phyloP scores from a whole-genome alignment of 306 rosid species.

The Vicia faba region DNA sequence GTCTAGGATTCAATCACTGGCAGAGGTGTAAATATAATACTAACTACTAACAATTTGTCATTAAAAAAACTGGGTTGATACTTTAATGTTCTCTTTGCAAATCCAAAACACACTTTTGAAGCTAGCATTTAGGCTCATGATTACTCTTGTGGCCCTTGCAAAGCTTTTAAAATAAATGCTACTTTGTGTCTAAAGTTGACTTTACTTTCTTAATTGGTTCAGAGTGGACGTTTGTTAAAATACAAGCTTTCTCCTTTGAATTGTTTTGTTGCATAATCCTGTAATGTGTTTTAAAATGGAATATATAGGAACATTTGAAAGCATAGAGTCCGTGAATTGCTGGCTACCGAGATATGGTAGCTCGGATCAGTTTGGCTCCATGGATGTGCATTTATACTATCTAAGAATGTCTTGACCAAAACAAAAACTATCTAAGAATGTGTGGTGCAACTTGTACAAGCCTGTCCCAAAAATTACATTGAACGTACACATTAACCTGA shows the following conservation, averaged over 20 bases:
- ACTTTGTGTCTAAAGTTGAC: conserved; percentile 1
- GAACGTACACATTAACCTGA: neutral
- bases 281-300: conserved; percentile 27
- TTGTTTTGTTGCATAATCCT: conserved; percentile 27
- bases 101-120: conserved; percentile 23
- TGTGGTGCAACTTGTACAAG: neutral
- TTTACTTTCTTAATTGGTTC: conserved; percentile 9
- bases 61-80: conserved; percentile 9
- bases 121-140: conserved; percentile 23
- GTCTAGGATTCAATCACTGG: too few relatives aligned
- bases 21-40: too few relatives aligned
- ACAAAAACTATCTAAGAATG: neutral
- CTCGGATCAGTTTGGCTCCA: neutral
- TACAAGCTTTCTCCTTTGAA: conserved; percentile 19
- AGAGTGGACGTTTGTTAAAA: conserved; percentile 12
- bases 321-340: neutral
- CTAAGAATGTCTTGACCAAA: neutral
- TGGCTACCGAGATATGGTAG: neutral
- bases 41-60: too few relatives aligned
- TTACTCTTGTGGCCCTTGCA: conserved; percentile 19
- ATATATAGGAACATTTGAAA: conserved; percentile 8
- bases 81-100: conserved; percentile 17
- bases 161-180: conserved; percentile 24
- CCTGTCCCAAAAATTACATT: neutral
- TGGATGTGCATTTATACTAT: neutral